Evolutionary conservation across 176 grass and related monocot genomes (phyloP).

Genomic region (Carex cristatella): DNA sequence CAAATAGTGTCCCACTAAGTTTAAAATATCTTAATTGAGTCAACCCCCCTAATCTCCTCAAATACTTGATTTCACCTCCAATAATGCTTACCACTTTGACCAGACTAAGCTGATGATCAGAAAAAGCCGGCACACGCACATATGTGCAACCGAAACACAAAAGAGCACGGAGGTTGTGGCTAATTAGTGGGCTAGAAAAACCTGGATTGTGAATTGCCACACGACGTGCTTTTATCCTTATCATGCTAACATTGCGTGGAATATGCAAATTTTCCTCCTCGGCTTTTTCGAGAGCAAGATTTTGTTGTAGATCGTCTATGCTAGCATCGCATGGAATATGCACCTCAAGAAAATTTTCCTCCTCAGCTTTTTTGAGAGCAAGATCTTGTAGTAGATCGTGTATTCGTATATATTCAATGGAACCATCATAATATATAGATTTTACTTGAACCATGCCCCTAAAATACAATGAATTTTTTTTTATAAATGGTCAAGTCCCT

Average conservation of each 20-base stretch:
- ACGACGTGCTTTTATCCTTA: neutral
- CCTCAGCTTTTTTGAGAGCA: neutral
- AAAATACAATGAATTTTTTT: neutral
- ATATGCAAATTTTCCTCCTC: too few species aligned
- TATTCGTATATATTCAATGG: neutral
- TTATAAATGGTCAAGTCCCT: too few species aligned
- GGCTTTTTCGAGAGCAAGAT: too few species aligned
- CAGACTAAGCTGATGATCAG: too few species aligned
- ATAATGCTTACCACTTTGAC: neutral
- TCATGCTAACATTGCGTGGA: too few species aligned
- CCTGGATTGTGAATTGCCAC: neutral
- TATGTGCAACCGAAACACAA: neutral
- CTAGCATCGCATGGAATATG: too few species aligned
- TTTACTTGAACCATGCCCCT: neutral
- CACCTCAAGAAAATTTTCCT: neutral
- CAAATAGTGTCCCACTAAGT: neutral
- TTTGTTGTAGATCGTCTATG: too few species aligned
- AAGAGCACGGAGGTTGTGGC: neutral
- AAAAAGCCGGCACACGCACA: too few species aligned
- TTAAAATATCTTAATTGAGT: neutral
- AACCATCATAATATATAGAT: neutral
- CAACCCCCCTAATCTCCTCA: too few species aligned
- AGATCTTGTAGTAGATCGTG: slow-evolving; percentile 5
- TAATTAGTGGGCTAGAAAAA: too few species aligned
- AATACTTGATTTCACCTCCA: too few species aligned